Evolutionary conservation across 306 rosid genomes (phyloP), one percentile per base, ranked within the genome.

Genomic region (Begonia peltatifolia): DNA sequence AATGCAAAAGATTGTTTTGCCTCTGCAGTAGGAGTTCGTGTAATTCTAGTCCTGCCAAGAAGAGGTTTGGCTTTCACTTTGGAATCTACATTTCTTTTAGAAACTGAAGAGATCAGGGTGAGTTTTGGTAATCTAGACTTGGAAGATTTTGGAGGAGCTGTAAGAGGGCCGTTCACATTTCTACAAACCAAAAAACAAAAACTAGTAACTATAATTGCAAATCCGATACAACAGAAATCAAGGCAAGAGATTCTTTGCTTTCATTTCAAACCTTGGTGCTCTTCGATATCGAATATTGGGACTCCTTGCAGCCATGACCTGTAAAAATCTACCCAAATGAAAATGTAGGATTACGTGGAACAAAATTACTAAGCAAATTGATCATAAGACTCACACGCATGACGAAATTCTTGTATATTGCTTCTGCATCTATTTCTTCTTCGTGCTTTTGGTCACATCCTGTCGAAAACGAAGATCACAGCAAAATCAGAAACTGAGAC

Each of bases 271-370:
- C 97, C 94, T 72, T 48, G 72, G 66, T 22, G 68, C 80, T 62
- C 75, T 85, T 56, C 72, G 73, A 30, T 85, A 80, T 14, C 76
- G 65, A 12, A 90, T 63, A 68, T 90, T 86, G 4, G 99, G 99
- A 68, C 99, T 90, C 63, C 99, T 86, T 2, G 99, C 92, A 9
- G 95, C 95, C 99, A 86, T 86, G 52, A 86, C 94, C 94, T 87
- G 80, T 41, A 61, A 30, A 41, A 69, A 46, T 22, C 42, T 62
- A 66, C 44, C 58, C 49, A 38, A 9, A 14, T 53, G 46, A 72
- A 35, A 17, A 55, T 52, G 41, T 10, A 63, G 35, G 30, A 41
- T 12, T 41, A 50, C 20, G 18, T 18, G 12, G 14, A 41, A 60
- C 14, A 46, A 10, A 13, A 46, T 17, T 17, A 13, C 16, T 14